Evolutionary conservation across 2,329 filamentous ascomycete genomes (phyloP).

Genomic region (Cladophialophora carrionii): DNA sequence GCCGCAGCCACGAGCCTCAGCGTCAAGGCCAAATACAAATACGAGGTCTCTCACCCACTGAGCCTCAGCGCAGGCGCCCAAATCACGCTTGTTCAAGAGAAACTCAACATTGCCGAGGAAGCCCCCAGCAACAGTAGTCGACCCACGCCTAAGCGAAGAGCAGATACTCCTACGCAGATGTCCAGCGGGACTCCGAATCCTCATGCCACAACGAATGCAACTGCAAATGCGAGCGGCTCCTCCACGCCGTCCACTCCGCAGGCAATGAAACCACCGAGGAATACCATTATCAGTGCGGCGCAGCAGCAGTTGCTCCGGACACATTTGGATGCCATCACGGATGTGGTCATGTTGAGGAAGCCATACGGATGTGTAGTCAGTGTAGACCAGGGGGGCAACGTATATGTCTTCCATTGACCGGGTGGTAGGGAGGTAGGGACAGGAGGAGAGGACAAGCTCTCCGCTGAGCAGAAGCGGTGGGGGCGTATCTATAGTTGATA

Average conservation of each 20-base stretch:
- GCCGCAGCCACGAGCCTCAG: conserved; percentile 12
- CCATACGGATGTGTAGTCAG: conserved; percentile 93
- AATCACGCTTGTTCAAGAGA: conserved; percentile 69
- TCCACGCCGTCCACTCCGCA: conserved; percentile 9
- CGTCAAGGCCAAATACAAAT: conserved; percentile 63
- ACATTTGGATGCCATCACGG: conserved; percentile 84
- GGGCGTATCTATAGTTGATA: no score
- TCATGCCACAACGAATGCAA: conserved; percentile 19
- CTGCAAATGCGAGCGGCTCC: conserved; percentile 1
- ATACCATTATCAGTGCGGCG: conserved; percentile 82
- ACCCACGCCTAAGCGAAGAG: conserved; percentile 19
- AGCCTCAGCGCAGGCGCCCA: conserved; percentile 52
- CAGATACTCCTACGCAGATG: conserved; percentile 40
- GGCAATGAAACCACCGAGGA: conserved; percentile 62
- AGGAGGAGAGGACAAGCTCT: not conserved
- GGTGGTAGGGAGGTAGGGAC: no score
- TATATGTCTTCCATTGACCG: conserved; percentile 74
- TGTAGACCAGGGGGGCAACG: conserved; percentile 82
- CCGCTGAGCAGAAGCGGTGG: not conserved
- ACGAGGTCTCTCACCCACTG: conserved; percentile 63
- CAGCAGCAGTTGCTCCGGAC: conserved; percentile 83
- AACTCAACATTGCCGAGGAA: conserved; percentile 51
- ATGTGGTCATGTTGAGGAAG: conserved; percentile 83
- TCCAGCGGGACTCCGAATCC: conserved; percentile 6
- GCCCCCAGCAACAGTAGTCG: conserved; percentile 26